Base-by-base conservation (phyloP, 768 basidiomycete genomes). In the Russula lepida region DNA sequence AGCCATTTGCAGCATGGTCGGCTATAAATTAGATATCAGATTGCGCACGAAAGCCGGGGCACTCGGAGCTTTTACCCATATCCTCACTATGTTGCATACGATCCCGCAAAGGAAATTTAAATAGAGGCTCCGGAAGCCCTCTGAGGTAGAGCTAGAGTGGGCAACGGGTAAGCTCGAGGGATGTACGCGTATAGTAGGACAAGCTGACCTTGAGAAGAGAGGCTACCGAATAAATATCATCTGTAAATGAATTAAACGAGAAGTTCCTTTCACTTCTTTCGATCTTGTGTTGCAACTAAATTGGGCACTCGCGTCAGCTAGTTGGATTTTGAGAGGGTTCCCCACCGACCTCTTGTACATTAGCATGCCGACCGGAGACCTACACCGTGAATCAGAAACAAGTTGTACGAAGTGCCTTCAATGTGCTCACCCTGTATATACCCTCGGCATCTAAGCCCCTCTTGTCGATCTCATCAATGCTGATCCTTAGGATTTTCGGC, bases 71-170 rank as follows among this genome's bases (percentile, higher is more conserved):
- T 75, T 39, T 65, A 91, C 92, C 86, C 71, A 85, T 73, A 65
- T 85, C 84, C 65, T 91, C 88, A 0, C 85, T 84, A 69, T 92
- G 84, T 65, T 92, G 88, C 28, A 89, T 76, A 23, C 94, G 83
- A 67, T 97, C 94, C 62, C 85, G 81, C 19, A 92, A 73, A 11
- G 88, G 78, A 68, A 88, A 88, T 69, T 75, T 85, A 75, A 97
- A 95, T 21, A 97, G 78, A 4, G 94, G 91, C 68, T 97, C 94
- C 1, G 93, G 92, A 17, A 97, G 75, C 69, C 90, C 89, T 56
- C 94, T 84, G 25, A 95, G 76, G 74, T 95, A 89, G 37, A 85
- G 73, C 87, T 89, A 54, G 35, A 3, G 33, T 55, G n/a, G 27
- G 21, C 46, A 23, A 19, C 30, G 50, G 48, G 12, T 35, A 17